A percentile compares a stretch with the other conserved stretches of the same genome.
phyloP scores from a whole-genome alignment of 2,329 filamentous ascomycete genomes.

The Scedosporium aurantiacum region DNA sequence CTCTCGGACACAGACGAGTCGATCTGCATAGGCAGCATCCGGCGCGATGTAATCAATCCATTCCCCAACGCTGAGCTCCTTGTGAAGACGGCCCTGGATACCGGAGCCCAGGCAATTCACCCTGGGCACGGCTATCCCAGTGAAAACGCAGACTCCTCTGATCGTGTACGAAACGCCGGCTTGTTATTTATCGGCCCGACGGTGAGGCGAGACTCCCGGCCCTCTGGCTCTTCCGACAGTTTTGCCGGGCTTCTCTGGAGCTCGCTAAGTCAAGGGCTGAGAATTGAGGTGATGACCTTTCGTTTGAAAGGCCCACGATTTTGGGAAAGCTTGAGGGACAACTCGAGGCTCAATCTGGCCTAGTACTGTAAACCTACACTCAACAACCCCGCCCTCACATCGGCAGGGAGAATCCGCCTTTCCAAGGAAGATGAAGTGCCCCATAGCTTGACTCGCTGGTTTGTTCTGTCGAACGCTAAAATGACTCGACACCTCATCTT shows the following conservation, averaged over 20 bases:
- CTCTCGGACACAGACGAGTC: too few species aligned
- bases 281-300: background rate
- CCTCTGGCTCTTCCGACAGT: background rate
- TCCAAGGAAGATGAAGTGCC: background rate
- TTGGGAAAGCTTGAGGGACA: background rate
- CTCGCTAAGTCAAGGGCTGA: background rate
- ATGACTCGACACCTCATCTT: too few species aligned
- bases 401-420: background rate
- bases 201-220: too few species aligned
- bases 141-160: too few species aligned
- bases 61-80: too few species aligned
- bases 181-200: too few species aligned
- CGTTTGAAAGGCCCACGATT: background rate
- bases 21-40: too few species aligned
- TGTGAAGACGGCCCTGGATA: too few species aligned
- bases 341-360: background rate
- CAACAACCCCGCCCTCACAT: background rate
- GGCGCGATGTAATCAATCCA: too few species aligned
- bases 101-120: too few species aligned
- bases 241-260: background rate
- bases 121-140: too few species aligned
- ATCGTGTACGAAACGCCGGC: too few species aligned
- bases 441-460: background rate
- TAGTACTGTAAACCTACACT: background rate
- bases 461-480: background rate